Conservation (phyloP, 352 stramenopile species). For the Peronosclerospora sorghi region DNA sequence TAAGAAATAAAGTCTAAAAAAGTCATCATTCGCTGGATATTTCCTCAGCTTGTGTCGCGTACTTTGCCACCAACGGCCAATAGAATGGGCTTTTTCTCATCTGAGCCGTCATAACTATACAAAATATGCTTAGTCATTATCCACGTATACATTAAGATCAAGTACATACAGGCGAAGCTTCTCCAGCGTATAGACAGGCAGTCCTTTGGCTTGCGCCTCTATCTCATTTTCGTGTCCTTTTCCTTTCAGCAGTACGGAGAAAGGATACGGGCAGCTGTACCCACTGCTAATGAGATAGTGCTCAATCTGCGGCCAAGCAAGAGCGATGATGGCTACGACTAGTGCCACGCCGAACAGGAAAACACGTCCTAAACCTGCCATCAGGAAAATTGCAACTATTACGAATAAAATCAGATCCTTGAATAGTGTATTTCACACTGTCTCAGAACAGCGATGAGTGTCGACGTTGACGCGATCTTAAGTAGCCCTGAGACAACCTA, state of each 20-base stretch:
- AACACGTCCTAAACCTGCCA: constrained; percentile 25
- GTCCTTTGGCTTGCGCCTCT: constrained; percentile 17
- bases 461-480: constrained; percentile 61
- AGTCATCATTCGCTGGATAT: not conserved
- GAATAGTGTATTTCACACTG: not conserved
- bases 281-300: constrained; percentile 40
- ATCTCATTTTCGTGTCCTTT: constrained; percentile 4
- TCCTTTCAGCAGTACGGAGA: constrained; percentile 32
- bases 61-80: constrained; percentile 66
- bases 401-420: not conserved
- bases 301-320: constrained; percentile 68
- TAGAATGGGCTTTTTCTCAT: constrained; percentile 53
- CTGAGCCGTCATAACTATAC: constrained; percentile 49
- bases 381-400: not conserved
- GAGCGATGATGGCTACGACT: constrained; percentile 37
- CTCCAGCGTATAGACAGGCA: constrained; percentile 45
- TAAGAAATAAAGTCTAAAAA: constrained; percentile 3
- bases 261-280: constrained; percentile 55
- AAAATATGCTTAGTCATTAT: not conserved
- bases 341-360: constrained; percentile 41
- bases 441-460: constrained; percentile 21
- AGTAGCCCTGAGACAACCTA: constrained; percentile 35
- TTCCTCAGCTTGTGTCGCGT: too few relatives aligned
- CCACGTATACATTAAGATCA: not conserved
- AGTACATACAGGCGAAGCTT: constrained; percentile 38